A percentile compares a stretch with the other conserved stretches of the same genome.
Conservation (phyloP, 768 basidiomycete species). For the Mycena indigotica region DNA sequence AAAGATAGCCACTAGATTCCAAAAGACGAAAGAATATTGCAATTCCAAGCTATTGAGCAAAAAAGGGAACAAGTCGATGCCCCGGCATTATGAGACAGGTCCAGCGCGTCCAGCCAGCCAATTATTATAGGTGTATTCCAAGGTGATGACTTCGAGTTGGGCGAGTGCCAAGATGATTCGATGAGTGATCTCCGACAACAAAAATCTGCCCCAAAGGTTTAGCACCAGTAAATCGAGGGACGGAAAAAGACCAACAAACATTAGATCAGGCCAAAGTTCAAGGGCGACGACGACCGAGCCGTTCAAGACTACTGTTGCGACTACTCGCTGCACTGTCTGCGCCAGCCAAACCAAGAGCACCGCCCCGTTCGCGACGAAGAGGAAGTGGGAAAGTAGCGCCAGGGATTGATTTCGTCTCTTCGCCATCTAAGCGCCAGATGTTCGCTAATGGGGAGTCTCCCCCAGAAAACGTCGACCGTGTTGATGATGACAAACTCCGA, state of each 20-base stretch:
- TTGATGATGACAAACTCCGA: slow-evolving; percentile 26
- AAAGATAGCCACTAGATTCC: neutral
- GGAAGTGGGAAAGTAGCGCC: slow-evolving; percentile 44
- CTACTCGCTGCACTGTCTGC: slow-evolving; percentile 41
- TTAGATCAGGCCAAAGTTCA: slow-evolving; percentile 17
- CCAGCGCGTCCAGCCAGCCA: slow-evolving; percentile 2
- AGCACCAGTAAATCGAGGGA: neutral
- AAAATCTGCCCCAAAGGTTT: neutral
- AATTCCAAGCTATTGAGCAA: neutral
- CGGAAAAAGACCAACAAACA: neutral
- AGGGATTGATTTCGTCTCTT: slow-evolving; percentile 58
- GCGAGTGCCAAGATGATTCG: neutral
- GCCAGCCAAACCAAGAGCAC: slow-evolving; percentile 27
- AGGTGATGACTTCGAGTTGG: neutral
- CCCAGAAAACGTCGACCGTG: slow-evolving; percentile 30
- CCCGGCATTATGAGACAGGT: slow-evolving; percentile 1
- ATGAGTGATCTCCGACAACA: neutral
- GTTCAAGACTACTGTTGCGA: slow-evolving; percentile 33
- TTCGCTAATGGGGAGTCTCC: slow-evolving; percentile 43
- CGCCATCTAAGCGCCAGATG: slow-evolving; percentile 75
- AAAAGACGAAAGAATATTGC: neutral
- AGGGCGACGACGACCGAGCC: slow-evolving; percentile 14
- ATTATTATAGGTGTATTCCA: neutral
- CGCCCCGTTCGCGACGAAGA: slow-evolving; percentile 34
- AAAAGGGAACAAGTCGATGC: neutral